Conservation (phyloP, 2,329 filamentous ascomycete genomes). For the Aspergillus sergii region DNA sequence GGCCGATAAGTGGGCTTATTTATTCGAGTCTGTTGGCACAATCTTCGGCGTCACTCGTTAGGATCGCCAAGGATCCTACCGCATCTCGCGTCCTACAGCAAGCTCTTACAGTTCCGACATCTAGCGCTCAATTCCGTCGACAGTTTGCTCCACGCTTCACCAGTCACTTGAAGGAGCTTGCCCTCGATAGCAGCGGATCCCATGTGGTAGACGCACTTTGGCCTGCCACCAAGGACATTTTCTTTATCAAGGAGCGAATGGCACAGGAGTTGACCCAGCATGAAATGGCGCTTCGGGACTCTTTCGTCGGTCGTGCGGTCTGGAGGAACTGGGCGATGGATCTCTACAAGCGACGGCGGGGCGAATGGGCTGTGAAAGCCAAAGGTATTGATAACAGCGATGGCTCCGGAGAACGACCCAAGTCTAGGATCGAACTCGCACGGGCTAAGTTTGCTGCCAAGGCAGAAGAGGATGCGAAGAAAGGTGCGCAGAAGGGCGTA, state of each 20-base stretch:
- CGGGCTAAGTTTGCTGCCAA: conserved; percentile 58
- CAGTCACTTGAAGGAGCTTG: conserved; percentile 62
- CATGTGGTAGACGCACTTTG: conserved; percentile 70
- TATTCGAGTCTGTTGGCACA: conserved; percentile 71
- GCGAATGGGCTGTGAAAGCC: conserved; percentile 66
- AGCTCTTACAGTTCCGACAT: conserved; percentile 58
- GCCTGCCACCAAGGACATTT: conserved; percentile 63
- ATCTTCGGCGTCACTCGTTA: conserved; percentile 57
- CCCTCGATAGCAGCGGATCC: conserved; percentile 64
- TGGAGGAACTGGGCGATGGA: conserved; percentile 78
- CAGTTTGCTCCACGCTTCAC: conserved; percentile 67
- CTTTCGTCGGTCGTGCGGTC: conserved; percentile 65
- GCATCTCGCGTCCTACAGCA: conserved; percentile 67
- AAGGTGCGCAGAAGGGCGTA: conserved; percentile 5
- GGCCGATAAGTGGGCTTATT: conserved; percentile 68
- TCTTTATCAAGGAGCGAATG: conserved; percentile 69
- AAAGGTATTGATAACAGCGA: conserved; percentile 50
- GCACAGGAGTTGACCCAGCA: conserved; percentile 63
- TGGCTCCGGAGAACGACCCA: conserved; percentile 37
- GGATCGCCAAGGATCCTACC: conserved; percentile 65
- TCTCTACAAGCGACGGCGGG: conserved; percentile 64
- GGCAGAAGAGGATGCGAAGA: conserved; percentile 22
- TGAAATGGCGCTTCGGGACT: conserved; percentile 65
- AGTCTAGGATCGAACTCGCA: conserved; percentile 60
- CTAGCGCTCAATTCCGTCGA: conserved; percentile 59